A percentile compares a stretch with the other conserved stretches of the same genome.
phyloP scores from a whole-genome alignment of 306 rosid genomes.

The Prunus campanulata region DNA sequence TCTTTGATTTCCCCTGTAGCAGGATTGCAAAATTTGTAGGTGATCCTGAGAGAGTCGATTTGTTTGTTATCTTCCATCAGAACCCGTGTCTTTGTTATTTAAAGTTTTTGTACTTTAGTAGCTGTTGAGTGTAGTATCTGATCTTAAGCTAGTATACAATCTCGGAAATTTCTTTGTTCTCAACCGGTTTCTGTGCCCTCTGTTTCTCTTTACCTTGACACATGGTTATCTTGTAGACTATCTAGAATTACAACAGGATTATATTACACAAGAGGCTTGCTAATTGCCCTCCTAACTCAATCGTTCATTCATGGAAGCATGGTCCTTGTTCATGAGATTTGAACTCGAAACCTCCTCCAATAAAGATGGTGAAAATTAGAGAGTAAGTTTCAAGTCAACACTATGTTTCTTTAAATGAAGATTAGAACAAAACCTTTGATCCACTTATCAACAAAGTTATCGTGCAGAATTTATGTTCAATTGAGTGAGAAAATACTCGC shows the following conservation, averaged over 20 bases:
- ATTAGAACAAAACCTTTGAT: too few relatives aligned
- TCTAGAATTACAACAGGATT: not conserved
- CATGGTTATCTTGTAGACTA: not conserved
- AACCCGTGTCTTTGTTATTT: not conserved
- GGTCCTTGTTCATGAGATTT: too few relatives aligned
- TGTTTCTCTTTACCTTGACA: not conserved
- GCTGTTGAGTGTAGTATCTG: not conserved
- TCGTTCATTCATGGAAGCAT: too few relatives aligned
- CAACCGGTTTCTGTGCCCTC: not conserved
- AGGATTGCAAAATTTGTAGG: constrained; percentile 8
- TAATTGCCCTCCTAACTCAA: too few relatives aligned
- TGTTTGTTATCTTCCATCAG: not conserved
- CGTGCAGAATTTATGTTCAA: too few relatives aligned
- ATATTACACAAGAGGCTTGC: too few relatives aligned
- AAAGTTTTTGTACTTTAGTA: not conserved
- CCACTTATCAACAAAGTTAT: too few relatives aligned
- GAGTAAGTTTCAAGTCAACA: too few relatives aligned
- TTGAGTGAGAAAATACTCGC: too few relatives aligned
- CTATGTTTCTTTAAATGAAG: too few relatives aligned
- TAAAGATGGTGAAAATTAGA: too few relatives aligned
- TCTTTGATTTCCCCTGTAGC: not conserved
- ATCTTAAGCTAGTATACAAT: constrained; percentile 2
- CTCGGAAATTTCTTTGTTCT: not conserved
- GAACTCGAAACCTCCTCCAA: too few relatives aligned
- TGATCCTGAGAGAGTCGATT: not conserved